A percentile compares a stretch with the other conserved stretches of the same genome.
phyloP scores from a whole-genome alignment of 1,284 basidiomycete species.

The Inonotus hispidus region DNA sequence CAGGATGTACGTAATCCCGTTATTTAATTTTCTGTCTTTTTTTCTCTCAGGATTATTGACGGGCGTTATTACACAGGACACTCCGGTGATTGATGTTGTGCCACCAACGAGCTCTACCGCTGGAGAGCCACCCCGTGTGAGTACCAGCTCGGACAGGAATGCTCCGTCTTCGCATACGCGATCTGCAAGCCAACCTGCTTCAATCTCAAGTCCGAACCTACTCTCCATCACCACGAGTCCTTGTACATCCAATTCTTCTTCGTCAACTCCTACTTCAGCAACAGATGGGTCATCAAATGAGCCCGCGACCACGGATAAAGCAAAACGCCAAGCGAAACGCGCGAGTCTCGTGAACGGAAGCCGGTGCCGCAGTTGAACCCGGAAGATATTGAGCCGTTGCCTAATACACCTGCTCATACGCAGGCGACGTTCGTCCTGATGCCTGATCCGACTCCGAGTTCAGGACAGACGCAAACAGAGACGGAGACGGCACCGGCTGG shows the following conservation, averaged over 20 bases:
- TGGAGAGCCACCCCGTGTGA: neutral
- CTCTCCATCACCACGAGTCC: neutral
- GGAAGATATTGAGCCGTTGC: conserved; percentile 9
- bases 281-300: neutral
- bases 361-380: conserved; percentile 16
- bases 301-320: neutral
- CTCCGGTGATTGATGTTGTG: conserved; percentile 8
- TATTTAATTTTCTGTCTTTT: neutral
- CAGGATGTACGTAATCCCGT: neutral
- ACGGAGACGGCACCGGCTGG: neutral
- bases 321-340: conserved; percentile 6
- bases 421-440: neutral
- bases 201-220: neutral
- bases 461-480: neutral
- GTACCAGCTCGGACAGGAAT: conserved; percentile 2
- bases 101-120: neutral
- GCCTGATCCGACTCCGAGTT: neutral
- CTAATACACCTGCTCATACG: neutral
- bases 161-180: neutral
- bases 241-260: neutral
- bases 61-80: neutral
- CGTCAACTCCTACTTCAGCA: neutral
- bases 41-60: neutral
- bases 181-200: conserved; percentile 4
- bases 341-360: conserved; percentile 17